phyloP scores from a whole-genome alignment of 257 asterid species.

The Gentiana straminea region DNA sequence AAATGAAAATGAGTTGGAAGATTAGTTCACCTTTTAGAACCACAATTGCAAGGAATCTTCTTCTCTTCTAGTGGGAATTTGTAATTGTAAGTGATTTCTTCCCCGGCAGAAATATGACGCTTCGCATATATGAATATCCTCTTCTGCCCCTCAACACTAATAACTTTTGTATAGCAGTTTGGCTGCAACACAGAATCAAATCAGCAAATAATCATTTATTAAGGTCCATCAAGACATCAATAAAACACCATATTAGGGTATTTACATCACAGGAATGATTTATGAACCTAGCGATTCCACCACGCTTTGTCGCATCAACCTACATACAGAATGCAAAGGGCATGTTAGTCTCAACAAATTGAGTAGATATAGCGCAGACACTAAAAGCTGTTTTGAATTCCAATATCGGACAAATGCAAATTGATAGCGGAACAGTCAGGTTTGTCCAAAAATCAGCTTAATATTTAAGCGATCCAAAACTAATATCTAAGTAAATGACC shows the following conservation, averaged over 20 bases:
- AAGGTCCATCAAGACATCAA: slow-evolving; percentile 10
- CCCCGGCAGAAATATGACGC: slow-evolving; percentile 88
- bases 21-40: slow-evolving; percentile 61
- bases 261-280: slow-evolving; percentile 99
- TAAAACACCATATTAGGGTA: slow-evolving; percentile 9
- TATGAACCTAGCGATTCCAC: slow-evolving; percentile 93
- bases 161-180: slow-evolving; percentile 96
- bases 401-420: neutral
- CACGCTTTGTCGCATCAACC: slow-evolving; percentile 99
- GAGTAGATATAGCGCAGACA: neutral
- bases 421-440: neutral
- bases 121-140: slow-evolving; percentile 94
- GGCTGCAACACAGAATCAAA: slow-evolving; percentile 47
- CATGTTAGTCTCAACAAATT: slow-evolving; percentile 3
- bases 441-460: no score
- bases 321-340: slow-evolving; percentile 31
- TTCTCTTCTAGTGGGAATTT: slow-evolving; percentile 96
- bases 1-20: neutral
- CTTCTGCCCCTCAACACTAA: slow-evolving; percentile 92
- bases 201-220: slow-evolving; percentile 8
- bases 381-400: neutral
- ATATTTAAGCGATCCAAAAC: no score
- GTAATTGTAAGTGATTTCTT: slow-evolving; percentile 91
- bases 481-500: no score
- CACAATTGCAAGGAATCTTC: slow-evolving; percentile 95